Base-by-base conservation (phyloP, 371 early-diverging fungal genomes). In the Zychaea mexicana region DNA sequence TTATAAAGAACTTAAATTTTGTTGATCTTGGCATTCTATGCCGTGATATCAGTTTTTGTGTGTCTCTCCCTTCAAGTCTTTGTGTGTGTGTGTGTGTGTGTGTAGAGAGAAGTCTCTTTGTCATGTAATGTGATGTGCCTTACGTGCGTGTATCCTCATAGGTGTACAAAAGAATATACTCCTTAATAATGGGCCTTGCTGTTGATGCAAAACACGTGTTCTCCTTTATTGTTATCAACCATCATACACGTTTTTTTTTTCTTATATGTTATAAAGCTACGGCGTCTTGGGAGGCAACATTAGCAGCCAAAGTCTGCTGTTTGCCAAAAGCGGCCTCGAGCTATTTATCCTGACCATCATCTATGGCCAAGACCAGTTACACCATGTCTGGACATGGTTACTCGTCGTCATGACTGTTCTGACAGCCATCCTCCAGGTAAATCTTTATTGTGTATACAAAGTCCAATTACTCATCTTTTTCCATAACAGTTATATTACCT, bases 321-420 rank as follows among this genome's bases (percentile, higher is more conserved):
- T 92, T 74, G 92, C 93, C 57, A 93, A 93, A 66, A 90, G 90
- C 52, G 93, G 93, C 8, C 73, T 92, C 6, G 93, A 92, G 52
- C 71, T 93, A 53, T 63, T 93, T 52, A 74, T 88, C 13, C 68
- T 93, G 19, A 87, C 90, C 0, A 64, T 90, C 24, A 59, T 84
- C 1, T 70, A 74, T 46, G 82, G 89, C 28, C 62, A 84, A 61
- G 90, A 92, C 63, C 94, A 92, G 64, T 83, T 92, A 52, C 80
- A 85, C 30, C 83, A 82, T 65, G 85, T 89, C 6, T 74, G 92
- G 42, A 89, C 92, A 8, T 86, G 91, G 88, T 72, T 91, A 33
- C 69, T 93, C 15, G 83, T 92, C n/a, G 62, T 66, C 15, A 86
- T 87, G 57, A 82, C 91, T 52, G 68, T 87, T 2, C 46, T 76